Conservation (phyloP, 306 rosid genomes). For the Castanopsis chinensis region DNA sequence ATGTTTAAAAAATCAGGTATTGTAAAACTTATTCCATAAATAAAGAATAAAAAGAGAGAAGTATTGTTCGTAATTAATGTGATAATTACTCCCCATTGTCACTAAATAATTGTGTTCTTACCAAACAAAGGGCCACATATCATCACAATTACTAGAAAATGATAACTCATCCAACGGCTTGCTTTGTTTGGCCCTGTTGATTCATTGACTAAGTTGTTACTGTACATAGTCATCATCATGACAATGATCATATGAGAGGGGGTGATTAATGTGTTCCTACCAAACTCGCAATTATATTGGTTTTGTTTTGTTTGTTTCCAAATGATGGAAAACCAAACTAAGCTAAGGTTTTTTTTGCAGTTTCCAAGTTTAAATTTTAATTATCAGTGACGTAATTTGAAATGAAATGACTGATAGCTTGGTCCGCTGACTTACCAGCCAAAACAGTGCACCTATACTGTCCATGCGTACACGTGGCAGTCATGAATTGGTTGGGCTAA, state of each 20-base stretch:
- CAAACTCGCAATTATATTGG: slow-evolving; percentile 44
- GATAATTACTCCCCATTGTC: neutral
- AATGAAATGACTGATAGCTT: slow-evolving; percentile 34
- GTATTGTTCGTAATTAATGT: too few species aligned
- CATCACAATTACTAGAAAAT: slow-evolving; percentile 27
- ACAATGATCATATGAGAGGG: slow-evolving; percentile 10
- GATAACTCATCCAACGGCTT: slow-evolving; percentile 33
- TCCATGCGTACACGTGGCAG: slow-evolving; percentile 12
- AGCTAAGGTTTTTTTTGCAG: slow-evolving; percentile 7
- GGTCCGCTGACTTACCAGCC: slow-evolving; percentile 39
- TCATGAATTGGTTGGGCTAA: neutral
- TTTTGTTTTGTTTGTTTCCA: slow-evolving; percentile 27
- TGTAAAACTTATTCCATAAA: too few species aligned
- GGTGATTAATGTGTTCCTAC: slow-evolving; percentile 36
- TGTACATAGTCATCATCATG: slow-evolving; percentile 34
- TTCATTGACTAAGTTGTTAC: slow-evolving; percentile 38
- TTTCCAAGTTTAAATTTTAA: slow-evolving; percentile 31
- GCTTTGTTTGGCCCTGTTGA: slow-evolving; percentile 36
- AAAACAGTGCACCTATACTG: slow-evolving; percentile 20
- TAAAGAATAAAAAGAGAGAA: too few species aligned
- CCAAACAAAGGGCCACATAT: slow-evolving; percentile 26
- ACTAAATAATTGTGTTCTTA: slow-evolving; percentile 23
- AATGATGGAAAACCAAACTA: slow-evolving; percentile 30
- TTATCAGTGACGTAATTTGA: slow-evolving; percentile 31
- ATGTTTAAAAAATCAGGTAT: too few species aligned